Percentiles rank a stretch among this genome's conserved stretches.
Evolutionary conservation across 176 grass and related monocot genomes (phyloP).

Genomic region (Aechmea fasciata): DNA sequence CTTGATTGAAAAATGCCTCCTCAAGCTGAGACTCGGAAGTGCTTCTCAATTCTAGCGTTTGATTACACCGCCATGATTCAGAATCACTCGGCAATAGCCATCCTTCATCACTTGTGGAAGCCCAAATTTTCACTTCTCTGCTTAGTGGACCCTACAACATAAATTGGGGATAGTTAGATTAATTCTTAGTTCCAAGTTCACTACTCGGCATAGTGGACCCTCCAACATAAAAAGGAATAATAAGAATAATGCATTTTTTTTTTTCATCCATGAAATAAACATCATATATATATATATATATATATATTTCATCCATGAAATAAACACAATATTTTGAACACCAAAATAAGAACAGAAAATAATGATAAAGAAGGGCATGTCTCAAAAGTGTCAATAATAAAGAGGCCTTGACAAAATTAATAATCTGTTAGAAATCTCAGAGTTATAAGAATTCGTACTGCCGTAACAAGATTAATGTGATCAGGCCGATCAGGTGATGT

Average conservation of each 20-base stretch:
- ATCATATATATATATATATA: too few relatives aligned
- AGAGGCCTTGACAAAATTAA: not conserved
- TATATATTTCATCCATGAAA: too few relatives aligned
- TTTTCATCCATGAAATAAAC: too few relatives aligned
- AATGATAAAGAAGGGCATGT: too few relatives aligned
- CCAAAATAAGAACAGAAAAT: too few relatives aligned
- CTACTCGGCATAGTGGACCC: too few relatives aligned
- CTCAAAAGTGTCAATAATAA: too few relatives aligned
- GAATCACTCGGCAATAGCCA: slow-evolving; percentile 67
- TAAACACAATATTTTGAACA: too few relatives aligned
- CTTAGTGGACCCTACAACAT: slow-evolving; percentile 62
- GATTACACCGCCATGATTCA: slow-evolving; percentile 79
- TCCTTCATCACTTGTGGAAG: slow-evolving; percentile 63
- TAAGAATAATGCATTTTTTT: too few relatives aligned
- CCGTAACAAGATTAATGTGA: slow-evolving; percentile 92
- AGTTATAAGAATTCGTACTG: slow-evolving; percentile 41
- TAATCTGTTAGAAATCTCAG: not conserved
- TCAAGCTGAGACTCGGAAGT: slow-evolving; percentile 50
- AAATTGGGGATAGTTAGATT: not conserved
- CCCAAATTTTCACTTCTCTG: slow-evolving; percentile 92
- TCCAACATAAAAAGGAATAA: too few relatives aligned
- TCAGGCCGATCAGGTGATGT: slow-evolving; percentile 63
- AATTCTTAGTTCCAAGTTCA: too few relatives aligned
- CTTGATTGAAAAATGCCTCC: slow-evolving; percentile 98
- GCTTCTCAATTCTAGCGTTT: slow-evolving; percentile 69